phyloP scores from a whole-genome alignment of 2,329 filamentous ascomycete genomes.

The Hyphodiscus sp. region DNA sequence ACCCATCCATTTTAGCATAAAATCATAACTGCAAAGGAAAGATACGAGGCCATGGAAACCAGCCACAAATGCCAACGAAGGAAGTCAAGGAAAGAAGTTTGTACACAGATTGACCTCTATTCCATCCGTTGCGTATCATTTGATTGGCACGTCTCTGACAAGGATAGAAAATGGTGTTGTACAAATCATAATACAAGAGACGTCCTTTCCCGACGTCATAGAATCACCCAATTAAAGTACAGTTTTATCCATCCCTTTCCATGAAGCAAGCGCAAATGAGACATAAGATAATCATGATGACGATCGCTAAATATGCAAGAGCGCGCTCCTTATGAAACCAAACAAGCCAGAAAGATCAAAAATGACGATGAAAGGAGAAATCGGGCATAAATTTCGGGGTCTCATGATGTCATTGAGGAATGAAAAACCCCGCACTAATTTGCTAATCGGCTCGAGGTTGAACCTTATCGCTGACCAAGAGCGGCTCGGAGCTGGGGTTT shows the following conservation, averaged over 20 bases:
- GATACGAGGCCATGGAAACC: neutral
- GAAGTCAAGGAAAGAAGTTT: neutral
- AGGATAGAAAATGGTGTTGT: neutral
- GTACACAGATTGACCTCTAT: neutral
- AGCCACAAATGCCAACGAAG: neutral
- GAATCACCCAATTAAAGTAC: no score
- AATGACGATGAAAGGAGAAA: neutral
- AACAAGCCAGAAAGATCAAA: neutral
- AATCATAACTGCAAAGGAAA: neutral
- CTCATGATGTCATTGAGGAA: neutral
- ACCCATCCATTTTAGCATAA: neutral
- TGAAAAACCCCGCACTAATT: neutral
- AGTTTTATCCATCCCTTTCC: neutral
- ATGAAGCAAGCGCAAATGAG: neutral
- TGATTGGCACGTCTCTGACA: neutral
- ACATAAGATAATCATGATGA: neutral
- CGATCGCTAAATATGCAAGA: neutral
- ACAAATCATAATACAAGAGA: neutral
- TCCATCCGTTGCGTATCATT: neutral
- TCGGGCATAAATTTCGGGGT: neutral
- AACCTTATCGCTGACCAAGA: no score
- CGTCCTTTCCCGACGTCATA: neutral
- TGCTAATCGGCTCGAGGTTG: neutral
- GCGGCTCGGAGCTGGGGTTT: no score
- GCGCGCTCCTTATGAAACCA: neutral